Evolutionary conservation across 768 basidiomycete genomes (phyloP), one percentile per base, ranked within the genome.

Genomic region (Panus rudis): DNA sequence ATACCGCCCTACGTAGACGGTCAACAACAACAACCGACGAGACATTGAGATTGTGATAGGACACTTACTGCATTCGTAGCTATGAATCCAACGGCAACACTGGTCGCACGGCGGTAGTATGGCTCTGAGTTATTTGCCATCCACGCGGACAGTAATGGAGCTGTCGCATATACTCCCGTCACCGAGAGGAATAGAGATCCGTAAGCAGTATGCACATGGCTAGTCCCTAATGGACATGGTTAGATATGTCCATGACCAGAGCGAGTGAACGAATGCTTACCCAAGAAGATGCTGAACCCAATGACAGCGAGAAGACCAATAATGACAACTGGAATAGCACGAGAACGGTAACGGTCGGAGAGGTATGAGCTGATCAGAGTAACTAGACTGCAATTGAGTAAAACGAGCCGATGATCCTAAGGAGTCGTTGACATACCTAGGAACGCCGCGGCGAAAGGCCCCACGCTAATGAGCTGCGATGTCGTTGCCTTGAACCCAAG

Each of bases 1-100:
- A n/a, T n/a, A n/a, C n/a, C n/a, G n/a, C n/a, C n/a, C n/a, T n/a
- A n/a, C n/a, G n/a, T n/a, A n/a, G n/a, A n/a, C n/a, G n/a, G n/a
- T n/a, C n/a, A n/a, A n/a, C n/a, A n/a, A n/a, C n/a, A n/a, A n/a
- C n/a, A n/a, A n/a, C n/a, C n/a, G n/a, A n/a, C n/a, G n/a, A n/a
- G n/a, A n/a, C n/a, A n/a, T n/a, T n/a, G n/a, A n/a, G n/a, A n/a
- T n/a, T n/a, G n/a, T n/a, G 72, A 68, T 24, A 81, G 70, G 34
- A 82, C 79, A 2, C 78, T 77, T 6, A 78, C 78, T 0, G 69
- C 62, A 51, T 80, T 80, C 17, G 73, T 73, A 65, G 74, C 66
- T 48, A 75, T 74, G 48, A 78, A 74, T 0, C 69, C 69, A 17
- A 79, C 67, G 14, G 78, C 79, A 39, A 81, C 66, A 26, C 72